phyloP scores from a whole-genome alignment of 2,329 filamentous ascomycete genomes.

The Byssothecium circinans region DNA sequence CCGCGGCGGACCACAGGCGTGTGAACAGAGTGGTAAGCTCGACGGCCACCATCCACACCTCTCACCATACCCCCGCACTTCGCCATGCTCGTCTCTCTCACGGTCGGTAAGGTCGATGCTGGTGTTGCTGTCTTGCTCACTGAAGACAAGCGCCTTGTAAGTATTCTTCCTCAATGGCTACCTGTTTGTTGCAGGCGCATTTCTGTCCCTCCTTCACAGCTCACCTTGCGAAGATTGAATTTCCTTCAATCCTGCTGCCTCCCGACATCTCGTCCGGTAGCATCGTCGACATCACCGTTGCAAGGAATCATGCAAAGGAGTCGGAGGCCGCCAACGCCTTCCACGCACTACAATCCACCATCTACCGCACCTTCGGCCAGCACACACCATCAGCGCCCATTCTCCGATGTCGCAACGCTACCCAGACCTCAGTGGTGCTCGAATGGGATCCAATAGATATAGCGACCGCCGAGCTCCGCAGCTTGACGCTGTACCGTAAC shows the following conservation, averaged over 20 bases:
- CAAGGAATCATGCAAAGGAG: slow-evolving; percentile 82
- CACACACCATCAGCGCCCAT: slow-evolving; percentile 73
- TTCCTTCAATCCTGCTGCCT: slow-evolving; percentile 94
- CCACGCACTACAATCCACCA: slow-evolving; percentile 81
- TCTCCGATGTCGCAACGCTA: slow-evolving; percentile 92
- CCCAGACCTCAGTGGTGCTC: slow-evolving; percentile 95
- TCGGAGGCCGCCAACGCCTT: slow-evolving; percentile 73
- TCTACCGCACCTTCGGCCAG: slow-evolving; percentile 83
- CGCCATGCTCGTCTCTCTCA: slow-evolving; percentile 92
- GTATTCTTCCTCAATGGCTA: slow-evolving; percentile 39
- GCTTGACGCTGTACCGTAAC: slow-evolving; percentile 89
- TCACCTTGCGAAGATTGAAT: slow-evolving; percentile 75
- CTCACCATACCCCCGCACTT: slow-evolving; percentile 4
- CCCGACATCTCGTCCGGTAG: slow-evolving; percentile 93
- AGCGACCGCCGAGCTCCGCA: slow-evolving; percentile 87
- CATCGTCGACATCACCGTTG: slow-evolving; percentile 96
- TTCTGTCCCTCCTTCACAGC: slow-evolving; percentile 20
- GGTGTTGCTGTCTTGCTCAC: slow-evolving; percentile 96
- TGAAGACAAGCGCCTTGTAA: slow-evolving; percentile 92
- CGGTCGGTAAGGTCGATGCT: slow-evolving; percentile 98
- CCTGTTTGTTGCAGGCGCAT: slow-evolving; percentile 18
- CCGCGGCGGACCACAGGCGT: slow-evolving; percentile 6
- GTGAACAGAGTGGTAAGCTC: neutral
- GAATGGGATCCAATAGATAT: slow-evolving; percentile 97
- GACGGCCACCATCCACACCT: neutral